These are phyloP conservation scores for Monosporascus ibericus DNA, from an alignment of 2,329 filamentous ascomycete species.

Conservation along the genomic window DNA sequence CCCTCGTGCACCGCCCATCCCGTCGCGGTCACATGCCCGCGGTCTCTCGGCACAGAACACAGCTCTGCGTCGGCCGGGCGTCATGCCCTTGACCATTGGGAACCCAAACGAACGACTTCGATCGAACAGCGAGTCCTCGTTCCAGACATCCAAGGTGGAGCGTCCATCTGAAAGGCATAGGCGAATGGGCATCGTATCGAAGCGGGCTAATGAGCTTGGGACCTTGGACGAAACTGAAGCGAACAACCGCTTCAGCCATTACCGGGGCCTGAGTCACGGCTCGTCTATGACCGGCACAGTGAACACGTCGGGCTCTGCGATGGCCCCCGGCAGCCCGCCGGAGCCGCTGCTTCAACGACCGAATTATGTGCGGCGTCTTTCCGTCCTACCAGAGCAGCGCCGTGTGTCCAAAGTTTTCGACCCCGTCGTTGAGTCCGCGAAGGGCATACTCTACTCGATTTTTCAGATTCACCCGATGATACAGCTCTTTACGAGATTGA, in stretches of 20 bases:
- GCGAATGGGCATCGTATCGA: constrained; percentile 59
- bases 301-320: constrained; percentile 27
- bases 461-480: constrained; percentile 65
- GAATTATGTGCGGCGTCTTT: constrained; percentile 58
- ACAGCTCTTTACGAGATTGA: constrained; percentile 57
- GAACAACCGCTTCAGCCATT: constrained; percentile 62
- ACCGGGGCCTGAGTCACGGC: constrained; percentile 61
- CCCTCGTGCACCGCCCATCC: constrained; percentile 68
- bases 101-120: constrained; percentile 62
- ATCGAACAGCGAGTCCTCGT: constrained; percentile 58
- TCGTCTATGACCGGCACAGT: constrained; percentile 55
- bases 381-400: constrained; percentile 56
- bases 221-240: constrained; percentile 57
- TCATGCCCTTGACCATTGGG: constrained; percentile 65
- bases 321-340: constrained; percentile 52
- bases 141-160: constrained; percentile 43
- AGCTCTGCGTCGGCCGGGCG: constrained; percentile 59
- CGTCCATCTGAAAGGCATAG: constrained; percentile 50
- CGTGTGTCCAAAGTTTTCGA: constrained; percentile 56
- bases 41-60: constrained; percentile 64
- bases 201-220: constrained; percentile 53
- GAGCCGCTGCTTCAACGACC: constrained; percentile 52
- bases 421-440: constrained; percentile 58
- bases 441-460: constrained; percentile 60
- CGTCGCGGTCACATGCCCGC: constrained; percentile 74